Evolutionary conservation across 192 early-diverging fungal species (phyloP), one percentile per base, ranked within the genome.

Genomic region (Rhizophagus clarus): DNA sequence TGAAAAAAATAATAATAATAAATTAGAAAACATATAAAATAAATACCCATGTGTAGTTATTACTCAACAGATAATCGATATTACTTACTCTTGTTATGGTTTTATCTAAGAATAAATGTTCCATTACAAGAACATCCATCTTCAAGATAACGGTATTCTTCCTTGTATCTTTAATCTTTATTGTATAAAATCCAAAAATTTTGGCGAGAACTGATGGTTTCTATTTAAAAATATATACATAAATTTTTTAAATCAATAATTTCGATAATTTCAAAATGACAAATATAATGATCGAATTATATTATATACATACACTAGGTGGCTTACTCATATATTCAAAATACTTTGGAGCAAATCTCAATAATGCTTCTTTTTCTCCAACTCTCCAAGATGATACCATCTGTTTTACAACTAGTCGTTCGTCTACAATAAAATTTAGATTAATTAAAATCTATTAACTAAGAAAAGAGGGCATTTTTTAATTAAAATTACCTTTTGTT

Each of bases 101-200:
- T 79, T 88, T 83, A 37, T 93, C 89, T 80, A 88, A 96, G 79
- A 96, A 98, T 45, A 98, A 83, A 77, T 98, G 97, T 81, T 98
- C 97, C 97, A 97, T 97, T 22, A 98, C 95, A 29, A 97, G 84
- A 7, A 97, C 89, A 81, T 96, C 95, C 83, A 98, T 93, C 34
- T 94, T 93, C 73, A 94, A 77, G 24, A 81, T 75, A 4, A 88
- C 81, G 6, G 89, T 80, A 76, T 93, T 96, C 20, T 70, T 70
- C 42, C 45, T 70, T 24, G 31, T 8, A 11, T 70, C 68, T 78
- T 92, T 94, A 83, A 92, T 94, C 34, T 93, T 91, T 51, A 98
- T 90, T 12, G 91, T 91, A 74, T 96, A 98, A 77, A 98, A 93
- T 0, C 96, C 96, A 88, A 96, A 93, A 61, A 96, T 94, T 77